These are phyloP conservation scores for Pouteria glomerata DNA, from an alignment of 148 eudicot genomes.

Conservation along the genomic window DNA sequence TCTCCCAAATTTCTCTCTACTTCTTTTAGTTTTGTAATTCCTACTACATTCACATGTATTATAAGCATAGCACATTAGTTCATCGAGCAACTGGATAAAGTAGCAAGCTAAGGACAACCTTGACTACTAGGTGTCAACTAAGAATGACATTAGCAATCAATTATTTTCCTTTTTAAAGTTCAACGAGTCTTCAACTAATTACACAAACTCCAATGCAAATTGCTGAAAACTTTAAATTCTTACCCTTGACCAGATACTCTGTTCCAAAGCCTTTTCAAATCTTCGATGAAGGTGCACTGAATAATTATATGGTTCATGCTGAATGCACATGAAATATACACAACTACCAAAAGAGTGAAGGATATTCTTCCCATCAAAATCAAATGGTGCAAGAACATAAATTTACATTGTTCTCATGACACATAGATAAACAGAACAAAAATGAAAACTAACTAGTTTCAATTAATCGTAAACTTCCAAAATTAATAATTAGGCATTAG, in stretches of 20 bases:
- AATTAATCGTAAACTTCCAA: background rate
- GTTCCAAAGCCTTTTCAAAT: constrained; percentile 16
- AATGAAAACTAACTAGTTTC: background rate
- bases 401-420: background rate
- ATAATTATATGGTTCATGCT: background rate
- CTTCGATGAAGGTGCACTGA: constrained; percentile 13
- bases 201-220: background rate
- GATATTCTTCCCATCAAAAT: constrained; percentile 1
- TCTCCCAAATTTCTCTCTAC: no score
- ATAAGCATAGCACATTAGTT: background rate
- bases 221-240: background rate
- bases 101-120: background rate
- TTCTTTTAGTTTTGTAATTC: no score
- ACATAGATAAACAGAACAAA: background rate
- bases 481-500: background rate
- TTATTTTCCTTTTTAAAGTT: background rate
- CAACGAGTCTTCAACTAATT: background rate
- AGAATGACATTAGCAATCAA: background rate
- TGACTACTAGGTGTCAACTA: background rate
- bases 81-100: background rate
- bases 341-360: constrained; percentile 20
- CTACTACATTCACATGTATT: background rate
- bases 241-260: constrained; percentile 22
- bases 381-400: background rate
- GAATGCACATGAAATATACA: constrained; percentile 23